Evolutionary conservation across 2,329 filamentous ascomycete genomes (phyloP).

Genomic region (Colletotrichum agaves): DNA sequence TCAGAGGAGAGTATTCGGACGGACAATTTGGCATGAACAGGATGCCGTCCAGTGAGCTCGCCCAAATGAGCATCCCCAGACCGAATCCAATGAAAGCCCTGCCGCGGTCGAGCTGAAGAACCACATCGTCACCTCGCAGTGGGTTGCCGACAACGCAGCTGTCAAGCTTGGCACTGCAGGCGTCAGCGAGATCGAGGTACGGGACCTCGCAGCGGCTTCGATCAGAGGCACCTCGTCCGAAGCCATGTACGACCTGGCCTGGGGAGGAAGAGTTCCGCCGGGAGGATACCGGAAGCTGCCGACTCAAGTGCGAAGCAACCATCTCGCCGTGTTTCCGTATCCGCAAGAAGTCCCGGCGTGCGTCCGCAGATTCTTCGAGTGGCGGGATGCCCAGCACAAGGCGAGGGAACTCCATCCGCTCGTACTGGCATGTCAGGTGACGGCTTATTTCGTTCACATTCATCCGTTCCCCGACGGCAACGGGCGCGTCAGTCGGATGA

Average conservation of each 20-base stretch:
- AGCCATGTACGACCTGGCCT: slow-evolving; percentile 27
- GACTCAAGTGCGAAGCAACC: slow-evolving; percentile 38
- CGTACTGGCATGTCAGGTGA: slow-evolving; percentile 39
- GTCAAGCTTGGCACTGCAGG: slow-evolving; percentile 32
- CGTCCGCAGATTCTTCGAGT: slow-evolving; percentile 29
- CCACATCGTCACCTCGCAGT: slow-evolving; percentile 41
- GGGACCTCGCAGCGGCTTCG: slow-evolving; percentile 24
- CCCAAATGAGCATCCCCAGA: not conserved
- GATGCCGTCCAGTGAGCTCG: slow-evolving; percentile 17
- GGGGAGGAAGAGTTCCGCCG: slow-evolving; percentile 32
- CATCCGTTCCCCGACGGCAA: slow-evolving; percentile 42
- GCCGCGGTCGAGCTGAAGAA: slow-evolving; percentile 38
- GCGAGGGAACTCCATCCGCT: slow-evolving; percentile 39
- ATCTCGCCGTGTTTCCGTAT: slow-evolving; percentile 40
- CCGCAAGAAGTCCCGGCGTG: slow-evolving; percentile 39
- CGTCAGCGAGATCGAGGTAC: slow-evolving; percentile 34
- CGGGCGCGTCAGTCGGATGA: slow-evolving; percentile 38
- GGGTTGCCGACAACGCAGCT: slow-evolving; percentile 37
- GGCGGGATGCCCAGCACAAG: slow-evolving; percentile 36
- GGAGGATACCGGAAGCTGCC: slow-evolving; percentile 39
- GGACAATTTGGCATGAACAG: slow-evolving; percentile 10
- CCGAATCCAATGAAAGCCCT: not conserved
- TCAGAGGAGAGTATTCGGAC: not conserved
- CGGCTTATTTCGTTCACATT: slow-evolving; percentile 38
- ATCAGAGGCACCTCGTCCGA: slow-evolving; percentile 37